Base-by-base conservation (phyloP, 2,329 filamentous ascomycete species). In the Anthostomella pinea region DNA sequence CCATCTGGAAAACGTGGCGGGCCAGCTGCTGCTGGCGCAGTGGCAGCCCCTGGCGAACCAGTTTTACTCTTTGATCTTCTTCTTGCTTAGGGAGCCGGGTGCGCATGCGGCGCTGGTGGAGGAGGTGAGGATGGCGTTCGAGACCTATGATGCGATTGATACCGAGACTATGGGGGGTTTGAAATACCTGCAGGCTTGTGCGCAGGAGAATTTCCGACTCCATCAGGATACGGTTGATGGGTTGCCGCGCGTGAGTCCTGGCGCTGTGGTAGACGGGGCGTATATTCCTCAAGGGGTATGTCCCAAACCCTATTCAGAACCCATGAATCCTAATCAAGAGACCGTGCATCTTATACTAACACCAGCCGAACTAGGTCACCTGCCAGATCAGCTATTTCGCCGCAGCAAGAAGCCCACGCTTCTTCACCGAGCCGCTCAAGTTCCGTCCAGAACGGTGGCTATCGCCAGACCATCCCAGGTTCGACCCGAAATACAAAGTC, bases 21-120 rank as follows among this genome's bases (percentile, higher is more conserved):
- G 24, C 3, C 53, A 57, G 39, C 17, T 40, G 3, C 4, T 44
- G 6, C 8, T 54, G 1, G 52, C 47, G 5, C 39, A 49, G 9
- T 57, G 43, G 13, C 43, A 54, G 17, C 55, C 52, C 1, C 22
- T 54, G 8, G 37, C 49, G 1, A 51, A 44, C 17, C 41, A 39
- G 27, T 45, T 56, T 8, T 45, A 44, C 25, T 26, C 38, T 2
- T 33, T 36, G 11, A 26, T 54, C 8, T 30, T 39, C 23, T 47
- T 40, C 32, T 35, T 39, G 0, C 33, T 48, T 0, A 30, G 30
- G 2, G 30, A 49, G 6, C 49, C 49, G 8, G 30, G 43, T 3
- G 27, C 13, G 4, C 27, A 38, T 13, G 30, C 23, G 4, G 9
- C 15, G 3, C 18, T 53, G 15, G 38, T 43, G 3, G 20, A 36